phyloP scores from a whole-genome alignment of 2,329 filamentous ascomycete genomes.

The Fonsecaea monophora region DNA sequence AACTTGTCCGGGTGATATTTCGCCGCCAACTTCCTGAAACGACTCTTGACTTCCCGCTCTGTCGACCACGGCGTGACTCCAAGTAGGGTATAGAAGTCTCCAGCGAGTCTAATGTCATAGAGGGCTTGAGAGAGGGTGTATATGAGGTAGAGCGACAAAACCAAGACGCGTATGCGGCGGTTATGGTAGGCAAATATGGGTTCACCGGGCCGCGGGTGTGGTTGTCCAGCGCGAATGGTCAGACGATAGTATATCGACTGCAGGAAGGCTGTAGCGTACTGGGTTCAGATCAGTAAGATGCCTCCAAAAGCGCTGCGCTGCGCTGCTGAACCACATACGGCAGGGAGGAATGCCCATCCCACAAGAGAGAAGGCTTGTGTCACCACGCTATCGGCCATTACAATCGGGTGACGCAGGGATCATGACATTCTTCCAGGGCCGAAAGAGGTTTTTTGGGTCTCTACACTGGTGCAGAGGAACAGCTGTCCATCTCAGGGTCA shows the following conservation, averaged over 20 bases:
- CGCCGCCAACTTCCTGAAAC: conserved; percentile 77
- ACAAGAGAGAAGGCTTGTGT: conserved; percentile 60
- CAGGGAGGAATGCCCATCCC: conserved; percentile 69
- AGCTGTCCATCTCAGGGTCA: neutral
- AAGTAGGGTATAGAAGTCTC: conserved; percentile 81
- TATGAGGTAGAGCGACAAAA: conserved; percentile 81
- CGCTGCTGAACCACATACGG: conserved; percentile 51
- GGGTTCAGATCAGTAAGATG: neutral
- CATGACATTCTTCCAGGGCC: neutral
- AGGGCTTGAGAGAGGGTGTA: conserved; percentile 95
- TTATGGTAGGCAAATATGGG: conserved; percentile 75
- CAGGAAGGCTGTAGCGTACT: conserved; percentile 79
- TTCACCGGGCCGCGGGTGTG: conserved; percentile 72
- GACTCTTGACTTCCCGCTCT: conserved; percentile 80
- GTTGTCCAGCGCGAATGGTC: conserved; percentile 86
- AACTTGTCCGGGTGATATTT: conserved; percentile 85
- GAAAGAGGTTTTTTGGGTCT: neutral
- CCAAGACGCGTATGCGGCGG: conserved; percentile 79
- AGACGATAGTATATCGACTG: conserved; percentile 86
- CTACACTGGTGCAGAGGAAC: neutral
- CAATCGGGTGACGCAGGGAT: neutral
- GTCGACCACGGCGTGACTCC: conserved; percentile 69
- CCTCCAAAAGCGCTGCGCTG: neutral
- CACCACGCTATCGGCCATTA: conserved; percentile 46
- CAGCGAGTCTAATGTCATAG: conserved; percentile 72